Percentiles rank a stretch among this genome's conserved stretches.
phyloP scores from a whole-genome alignment of 345 rosid genomes.

The Cardamine chenopodiifolia region DNA sequence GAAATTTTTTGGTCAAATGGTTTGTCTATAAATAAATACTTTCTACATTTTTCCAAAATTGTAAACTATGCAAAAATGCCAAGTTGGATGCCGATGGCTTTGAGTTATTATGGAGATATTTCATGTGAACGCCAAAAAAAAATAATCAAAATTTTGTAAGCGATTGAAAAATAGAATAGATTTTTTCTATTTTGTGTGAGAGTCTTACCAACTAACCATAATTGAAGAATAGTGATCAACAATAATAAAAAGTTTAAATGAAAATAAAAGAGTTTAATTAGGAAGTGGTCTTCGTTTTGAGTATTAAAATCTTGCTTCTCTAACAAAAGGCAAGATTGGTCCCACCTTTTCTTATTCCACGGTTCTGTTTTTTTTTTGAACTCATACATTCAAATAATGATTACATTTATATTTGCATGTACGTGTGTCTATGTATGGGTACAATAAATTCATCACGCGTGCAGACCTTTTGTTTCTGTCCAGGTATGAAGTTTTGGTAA shows the following conservation, averaged over 20 bases:
- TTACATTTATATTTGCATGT: constrained; percentile 9
- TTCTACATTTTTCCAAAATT: constrained; percentile 14
- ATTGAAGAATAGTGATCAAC: constrained; percentile 20
- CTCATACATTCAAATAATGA: constrained; percentile 15
- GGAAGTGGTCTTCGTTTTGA: constrained; percentile 31
- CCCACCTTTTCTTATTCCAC: constrained; percentile 39
- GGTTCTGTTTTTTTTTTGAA: background rate
- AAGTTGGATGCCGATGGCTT: background rate
- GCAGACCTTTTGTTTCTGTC: constrained; percentile 29
- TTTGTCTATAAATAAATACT: background rate
- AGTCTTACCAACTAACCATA: constrained; percentile 29
- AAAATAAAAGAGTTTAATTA: constrained; percentile 23
- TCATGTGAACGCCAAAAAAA: background rate
- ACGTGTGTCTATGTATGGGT: constrained; percentile 11
- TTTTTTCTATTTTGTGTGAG: background rate
- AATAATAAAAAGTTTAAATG: constrained; percentile 19
- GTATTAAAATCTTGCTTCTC: constrained; percentile 41
- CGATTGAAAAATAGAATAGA: background rate
- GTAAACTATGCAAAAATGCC: constrained; percentile 6
- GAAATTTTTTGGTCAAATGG: background rate
- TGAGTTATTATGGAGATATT: no score
- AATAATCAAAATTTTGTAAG: background rate
- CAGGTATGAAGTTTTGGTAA: background rate
- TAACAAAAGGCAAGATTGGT: constrained; percentile 42
- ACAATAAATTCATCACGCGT: constrained; percentile 30